Conservation (phyloP, 108 stramenopile genomes). For the Schizochytrium sp. region DNA sequence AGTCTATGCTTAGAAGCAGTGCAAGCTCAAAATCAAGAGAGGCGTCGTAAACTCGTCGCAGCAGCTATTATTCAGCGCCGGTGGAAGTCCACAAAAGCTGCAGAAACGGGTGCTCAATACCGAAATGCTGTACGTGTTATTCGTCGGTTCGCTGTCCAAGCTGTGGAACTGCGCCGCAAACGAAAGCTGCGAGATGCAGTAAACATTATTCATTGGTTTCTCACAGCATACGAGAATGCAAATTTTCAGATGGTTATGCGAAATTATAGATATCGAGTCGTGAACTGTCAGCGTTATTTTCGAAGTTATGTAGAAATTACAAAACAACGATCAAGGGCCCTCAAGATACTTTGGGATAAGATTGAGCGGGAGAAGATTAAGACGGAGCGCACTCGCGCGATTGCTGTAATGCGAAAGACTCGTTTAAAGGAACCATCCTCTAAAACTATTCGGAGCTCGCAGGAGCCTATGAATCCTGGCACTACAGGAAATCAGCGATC, state of each 20-base stretch:
- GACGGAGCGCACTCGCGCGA: neutral
- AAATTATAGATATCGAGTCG: conserved; percentile 44
- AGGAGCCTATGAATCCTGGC: too few relatives aligned
- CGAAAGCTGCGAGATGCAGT: neutral
- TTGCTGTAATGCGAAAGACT: conserved; percentile 18
- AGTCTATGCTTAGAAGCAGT: neutral
- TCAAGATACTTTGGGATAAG: conserved; percentile 12
- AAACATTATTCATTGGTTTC: conserved; percentile 42
- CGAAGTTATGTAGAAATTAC: neutral
- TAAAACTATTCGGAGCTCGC: neutral
- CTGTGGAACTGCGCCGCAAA: neutral
- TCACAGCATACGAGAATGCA: conserved; percentile 34
- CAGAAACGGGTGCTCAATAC: neutral
- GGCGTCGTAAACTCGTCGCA: neutral
- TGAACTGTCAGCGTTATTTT: conserved; percentile 52
- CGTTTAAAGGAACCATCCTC: neutral
- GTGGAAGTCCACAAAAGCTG: conserved; percentile 48
- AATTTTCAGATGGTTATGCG: conserved; percentile 51
- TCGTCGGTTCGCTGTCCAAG: neutral
- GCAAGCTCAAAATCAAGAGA: neutral
- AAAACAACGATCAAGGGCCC: neutral
- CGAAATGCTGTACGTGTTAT: conserved; percentile 6
- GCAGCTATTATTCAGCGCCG: conserved; percentile 44
- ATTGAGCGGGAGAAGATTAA: conserved; percentile 19
- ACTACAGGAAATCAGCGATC: neutral